Evolutionary conservation across 2,329 filamentous ascomycete species (phyloP).

Genomic region (Sporothrix protearum): DNA sequence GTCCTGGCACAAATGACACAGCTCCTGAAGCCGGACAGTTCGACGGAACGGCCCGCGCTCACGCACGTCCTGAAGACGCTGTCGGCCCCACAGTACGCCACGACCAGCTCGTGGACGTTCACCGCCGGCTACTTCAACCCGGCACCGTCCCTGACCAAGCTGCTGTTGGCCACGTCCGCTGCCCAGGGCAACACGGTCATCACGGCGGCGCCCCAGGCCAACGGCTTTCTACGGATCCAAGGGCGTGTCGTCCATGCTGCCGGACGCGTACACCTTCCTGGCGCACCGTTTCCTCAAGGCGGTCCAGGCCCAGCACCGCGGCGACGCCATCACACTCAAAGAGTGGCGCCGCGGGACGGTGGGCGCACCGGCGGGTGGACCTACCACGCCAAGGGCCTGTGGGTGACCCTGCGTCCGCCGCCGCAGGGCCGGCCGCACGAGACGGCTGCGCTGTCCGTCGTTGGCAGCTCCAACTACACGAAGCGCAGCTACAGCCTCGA

Average conservation of each 20-base stretch:
- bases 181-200: slow-evolving; percentile 74
- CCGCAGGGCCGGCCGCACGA: slow-evolving; percentile 49
- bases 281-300: slow-evolving; percentile 73
- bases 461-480: slow-evolving; percentile 95
- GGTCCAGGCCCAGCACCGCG: slow-evolving; percentile 45
- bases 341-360: slow-evolving; percentile 87
- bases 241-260: slow-evolving; percentile 85
- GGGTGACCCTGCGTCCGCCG: slow-evolving; percentile 70
- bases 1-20: slow-evolving; percentile 85
- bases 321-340: slow-evolving; percentile 64
- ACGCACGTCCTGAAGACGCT: slow-evolving; percentile 69
- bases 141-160: slow-evolving; percentile 72
- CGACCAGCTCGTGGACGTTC: slow-evolving; percentile 85
- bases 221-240: slow-evolving; percentile 90
- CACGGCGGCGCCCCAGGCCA: slow-evolving; percentile 87
- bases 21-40: slow-evolving; percentile 71
- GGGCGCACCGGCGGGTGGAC: slow-evolving; percentile 86
- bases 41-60: slow-evolving; percentile 83
- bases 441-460: slow-evolving; percentile 58
- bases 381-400: slow-evolving; percentile 95
- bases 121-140: slow-evolving; percentile 99
- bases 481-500: slow-evolving; percentile 90
- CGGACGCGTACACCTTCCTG: slow-evolving; percentile 86
- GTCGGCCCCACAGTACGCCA: slow-evolving; percentile 57
- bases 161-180: slow-evolving; percentile 67